Evolutionary conservation across 2,329 filamentous ascomycete genomes (phyloP), one percentile per base, ranked within the genome.

Genomic region (Myotisia sp.): DNA sequence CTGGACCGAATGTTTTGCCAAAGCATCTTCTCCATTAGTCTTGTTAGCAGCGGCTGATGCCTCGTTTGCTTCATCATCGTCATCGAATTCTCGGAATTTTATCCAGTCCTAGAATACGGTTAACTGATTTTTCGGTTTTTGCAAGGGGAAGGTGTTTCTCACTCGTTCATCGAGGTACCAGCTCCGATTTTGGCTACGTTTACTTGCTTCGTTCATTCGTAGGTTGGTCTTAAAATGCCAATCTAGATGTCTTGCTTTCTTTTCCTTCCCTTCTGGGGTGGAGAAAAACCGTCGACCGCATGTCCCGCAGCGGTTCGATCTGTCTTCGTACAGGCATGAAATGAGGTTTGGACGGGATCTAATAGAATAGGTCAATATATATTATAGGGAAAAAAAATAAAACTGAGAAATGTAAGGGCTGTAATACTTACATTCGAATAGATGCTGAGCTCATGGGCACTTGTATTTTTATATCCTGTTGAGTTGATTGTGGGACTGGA

Each of bases 221-320:
- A 86, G 80, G 50, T 94, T 87, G 16, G 87, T 86, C 37, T 79
- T 77, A 62, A 98, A 98, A 58, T 98, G 90, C 90, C 90, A 98
- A 58, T 98, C 90, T 66, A 98, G 77, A 53, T 98, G 90, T 3
- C 79, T 75, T 16, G 78, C 82, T 62, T 95, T 95, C 63, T 80
- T 81, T 52, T 78, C 76, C 48, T 75, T 80, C 8, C 87, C 87
- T 43, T 81, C 75, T 8, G 76, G 73, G 31, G 82, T 81, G 3
- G 72, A 71, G 35, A 70, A 70, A 55, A 98, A 98, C 2, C 90
- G 77, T 39, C 86, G 74, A 16, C 87, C 90, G 53, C 90, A 98
- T 39, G 87, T 87, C 8, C 79, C 82, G 55, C 90, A 98, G 37
- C 86, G 81, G 39, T 85, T 81, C 0, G 87, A 82, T 24, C 84